These are phyloP conservation scores for Pseudevernia furfuracea DNA, from an alignment of 495 filamentous ascomycete genomes.

Conservation along the genomic window DNA sequence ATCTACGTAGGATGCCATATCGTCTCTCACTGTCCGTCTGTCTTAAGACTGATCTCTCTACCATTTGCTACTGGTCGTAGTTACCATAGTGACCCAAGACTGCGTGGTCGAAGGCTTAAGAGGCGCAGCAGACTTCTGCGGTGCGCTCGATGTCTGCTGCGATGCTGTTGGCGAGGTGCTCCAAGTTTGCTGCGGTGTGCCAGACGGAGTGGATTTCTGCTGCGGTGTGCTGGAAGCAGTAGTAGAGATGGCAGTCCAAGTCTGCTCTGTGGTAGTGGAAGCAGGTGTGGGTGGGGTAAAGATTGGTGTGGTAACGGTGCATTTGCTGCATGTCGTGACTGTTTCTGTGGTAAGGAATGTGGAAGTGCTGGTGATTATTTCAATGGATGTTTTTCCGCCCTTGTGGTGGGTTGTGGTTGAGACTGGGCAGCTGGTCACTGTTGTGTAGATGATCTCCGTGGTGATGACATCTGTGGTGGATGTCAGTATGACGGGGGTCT, in stretches of 20 bases:
- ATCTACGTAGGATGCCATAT: too few species aligned
- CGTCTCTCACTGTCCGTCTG: too few species aligned
- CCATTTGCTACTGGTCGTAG: too few species aligned
- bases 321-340: neutral
- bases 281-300: neutral
- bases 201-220: neutral
- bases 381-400: neutral
- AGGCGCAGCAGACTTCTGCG: too few species aligned
- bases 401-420: neutral
- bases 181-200: neutral
- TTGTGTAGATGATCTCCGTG: neutral
- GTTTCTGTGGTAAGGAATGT: neutral
- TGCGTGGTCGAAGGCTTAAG: too few species aligned
- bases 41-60: too few species aligned
- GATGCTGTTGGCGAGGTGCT: too few species aligned
- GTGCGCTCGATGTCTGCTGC: too few species aligned
- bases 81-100: too few species aligned
- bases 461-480: neutral
- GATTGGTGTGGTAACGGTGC: neutral
- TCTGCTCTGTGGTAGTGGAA: neutral
- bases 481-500: neutral
- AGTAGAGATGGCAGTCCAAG: neutral
- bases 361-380: neutral
- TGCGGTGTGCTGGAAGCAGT: neutral
- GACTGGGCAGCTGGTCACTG: neutral